Percentiles rank a stretch among this genome's conserved stretches.
Conservation (phyloP, 306 rosid genomes). For the Cucurbita pepo region DNA sequence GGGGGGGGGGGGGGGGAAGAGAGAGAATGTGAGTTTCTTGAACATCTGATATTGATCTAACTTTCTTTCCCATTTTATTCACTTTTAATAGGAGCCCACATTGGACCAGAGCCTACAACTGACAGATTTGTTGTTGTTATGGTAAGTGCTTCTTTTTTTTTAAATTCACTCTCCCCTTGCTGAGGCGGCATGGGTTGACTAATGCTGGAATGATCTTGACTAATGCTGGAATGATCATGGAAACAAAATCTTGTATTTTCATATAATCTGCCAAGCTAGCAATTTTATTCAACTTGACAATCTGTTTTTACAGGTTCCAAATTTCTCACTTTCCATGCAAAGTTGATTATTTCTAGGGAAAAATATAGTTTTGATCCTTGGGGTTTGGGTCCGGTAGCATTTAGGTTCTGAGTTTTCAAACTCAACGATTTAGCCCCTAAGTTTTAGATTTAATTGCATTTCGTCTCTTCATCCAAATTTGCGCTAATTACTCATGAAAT, state of each 20-base stretch:
- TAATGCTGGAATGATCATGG: neutral
- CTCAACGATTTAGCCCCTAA: too few species aligned
- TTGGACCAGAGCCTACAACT: conserved; percentile 98
- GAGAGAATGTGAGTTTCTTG: neutral
- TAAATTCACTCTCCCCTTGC: neutral
- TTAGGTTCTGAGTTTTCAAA: too few species aligned
- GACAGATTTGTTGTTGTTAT: conserved; percentile 97
- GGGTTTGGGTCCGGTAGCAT: too few species aligned
- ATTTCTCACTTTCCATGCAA: neutral
- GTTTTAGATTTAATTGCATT: too few species aligned
- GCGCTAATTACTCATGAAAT: too few species aligned
- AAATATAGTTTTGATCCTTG: too few species aligned
- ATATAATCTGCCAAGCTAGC: neutral
- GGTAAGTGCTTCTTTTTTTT: conserved; percentile 31
- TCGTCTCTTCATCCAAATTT: too few species aligned
- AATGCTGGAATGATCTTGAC: too few species aligned
- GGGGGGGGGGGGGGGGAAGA: too few species aligned
- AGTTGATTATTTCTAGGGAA: neutral
- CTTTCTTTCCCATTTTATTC: neutral
- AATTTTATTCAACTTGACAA: neutral
- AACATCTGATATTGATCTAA: neutral
- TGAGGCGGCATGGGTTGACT: neutral
- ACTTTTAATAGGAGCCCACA: conserved; percentile 68
- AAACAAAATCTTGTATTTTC: neutral
- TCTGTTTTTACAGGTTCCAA: neutral